Percentiles rank a stretch among this genome's conserved stretches.
Evolutionary conservation across 768 basidiomycete species (phyloP).

Genomic region (Leccinum variicolor): DNA sequence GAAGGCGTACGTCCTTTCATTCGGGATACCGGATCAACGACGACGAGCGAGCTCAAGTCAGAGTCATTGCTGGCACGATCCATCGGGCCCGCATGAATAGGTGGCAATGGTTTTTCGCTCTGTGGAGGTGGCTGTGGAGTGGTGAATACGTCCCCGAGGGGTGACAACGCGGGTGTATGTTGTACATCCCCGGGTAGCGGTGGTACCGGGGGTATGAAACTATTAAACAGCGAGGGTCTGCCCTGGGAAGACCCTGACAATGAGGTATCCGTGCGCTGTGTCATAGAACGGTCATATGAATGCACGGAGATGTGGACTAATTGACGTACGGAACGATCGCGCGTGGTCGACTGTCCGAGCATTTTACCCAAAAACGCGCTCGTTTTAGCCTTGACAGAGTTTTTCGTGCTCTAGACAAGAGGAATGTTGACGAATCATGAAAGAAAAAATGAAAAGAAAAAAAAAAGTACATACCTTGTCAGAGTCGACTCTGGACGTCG

Average conservation of each 20-base stretch:
- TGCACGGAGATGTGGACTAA: conserved; percentile 1
- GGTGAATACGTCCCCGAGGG: conserved; percentile 52
- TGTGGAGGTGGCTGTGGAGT: conserved; percentile 32
- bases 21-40: conserved; percentile 48
- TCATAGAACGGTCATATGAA: conserved; percentile 13
- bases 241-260: conserved; percentile 23
- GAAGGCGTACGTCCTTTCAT: conserved; percentile 33
- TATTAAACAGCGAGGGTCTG: conserved; percentile 33
- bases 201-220: conserved; percentile 40
- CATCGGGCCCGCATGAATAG: conserved; percentile 40
- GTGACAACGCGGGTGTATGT: conserved; percentile 37
- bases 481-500: conserved; percentile 39
- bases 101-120: conserved; percentile 62
- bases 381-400: conserved; percentile 74
- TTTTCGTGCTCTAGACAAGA: conserved; percentile 37
- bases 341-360: conserved; percentile 60
- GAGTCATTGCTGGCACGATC: conserved; percentile 38
- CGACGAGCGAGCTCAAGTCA: conserved; percentile 56
- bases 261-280: conserved; percentile 59
- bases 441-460: background rate
- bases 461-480: conserved; percentile 43
- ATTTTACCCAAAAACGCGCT: conserved; percentile 79
- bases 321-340: conserved; percentile 64
- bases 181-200: conserved; percentile 46
- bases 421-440: background rate